These are phyloP conservation scores for Tephrocybe rancida DNA, from an alignment of 768 basidiomycete genomes.

Conservation along the genomic window DNA sequence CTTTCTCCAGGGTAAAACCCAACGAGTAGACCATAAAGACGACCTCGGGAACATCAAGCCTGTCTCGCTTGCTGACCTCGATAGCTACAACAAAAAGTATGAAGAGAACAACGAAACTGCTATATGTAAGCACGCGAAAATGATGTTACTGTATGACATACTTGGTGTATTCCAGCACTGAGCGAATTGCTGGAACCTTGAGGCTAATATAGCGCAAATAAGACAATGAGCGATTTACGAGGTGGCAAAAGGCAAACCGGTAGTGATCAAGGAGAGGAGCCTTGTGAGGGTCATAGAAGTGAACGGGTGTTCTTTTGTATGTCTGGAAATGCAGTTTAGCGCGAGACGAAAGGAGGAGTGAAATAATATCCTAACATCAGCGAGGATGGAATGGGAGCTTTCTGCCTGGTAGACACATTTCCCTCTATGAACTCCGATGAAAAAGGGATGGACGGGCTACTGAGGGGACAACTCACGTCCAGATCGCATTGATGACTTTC, in stretches of 20 bases:
- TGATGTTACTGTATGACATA: slow-evolving; percentile 29
- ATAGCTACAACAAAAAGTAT: slow-evolving; percentile 79
- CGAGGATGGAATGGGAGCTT: slow-evolving; percentile 86
- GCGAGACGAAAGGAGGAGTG: neutral
- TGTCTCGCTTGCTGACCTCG: slow-evolving; percentile 64
- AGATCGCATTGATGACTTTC: slow-evolving; percentile 84
- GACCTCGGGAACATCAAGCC: slow-evolving; percentile 66
- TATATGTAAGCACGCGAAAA: slow-evolving; percentile 3
- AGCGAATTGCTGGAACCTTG: slow-evolving; percentile 91
- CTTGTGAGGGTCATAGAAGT: slow-evolving; percentile 93
- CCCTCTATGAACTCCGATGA: slow-evolving; percentile 50
- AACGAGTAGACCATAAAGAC: slow-evolving; percentile 78
- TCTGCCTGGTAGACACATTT: slow-evolving; percentile 91
- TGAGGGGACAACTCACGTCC: slow-evolving; percentile 53
- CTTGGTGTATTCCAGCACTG: slow-evolving; percentile 90
- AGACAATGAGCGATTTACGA: neutral
- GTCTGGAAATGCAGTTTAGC: slow-evolving; percentile 51
- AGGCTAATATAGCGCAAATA: slow-evolving; percentile 46
- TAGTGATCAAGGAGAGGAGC: slow-evolving; percentile 96
- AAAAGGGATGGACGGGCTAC: neutral
- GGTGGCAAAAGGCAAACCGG: slow-evolving; percentile 49
- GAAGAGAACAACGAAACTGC: slow-evolving; percentile 80
- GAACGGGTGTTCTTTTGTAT: slow-evolving; percentile 89
- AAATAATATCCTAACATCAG: slow-evolving; percentile 62
- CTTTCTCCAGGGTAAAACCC: slow-evolving; percentile 90